A percentile compares a stretch with the other conserved stretches of the same genome.
These are phyloP conservation scores for Celoporthe dispersa DNA, from an alignment of 2,329 filamentous ascomycete genomes.

Conservation along the genomic window DNA sequence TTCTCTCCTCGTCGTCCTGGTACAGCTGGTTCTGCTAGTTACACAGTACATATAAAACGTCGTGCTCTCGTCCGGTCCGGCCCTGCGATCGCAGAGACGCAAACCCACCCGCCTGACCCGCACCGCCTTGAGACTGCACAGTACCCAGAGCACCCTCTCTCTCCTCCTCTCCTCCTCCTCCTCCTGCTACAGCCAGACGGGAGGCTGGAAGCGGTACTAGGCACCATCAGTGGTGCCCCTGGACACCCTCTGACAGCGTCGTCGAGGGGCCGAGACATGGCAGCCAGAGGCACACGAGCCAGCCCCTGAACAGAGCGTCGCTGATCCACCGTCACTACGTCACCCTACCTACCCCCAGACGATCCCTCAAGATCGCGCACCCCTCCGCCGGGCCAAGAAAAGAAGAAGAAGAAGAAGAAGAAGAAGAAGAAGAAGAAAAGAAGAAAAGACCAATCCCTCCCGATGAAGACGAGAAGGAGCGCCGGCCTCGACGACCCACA, in stretches of 20 bases:
- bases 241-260: neutral
- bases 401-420: no score
- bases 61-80: neutral
- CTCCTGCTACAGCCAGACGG: neutral
- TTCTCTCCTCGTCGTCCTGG: neutral
- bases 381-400: neutral
- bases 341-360: slow-evolving; percentile 11
- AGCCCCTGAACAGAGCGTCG: slow-evolving; percentile 16
- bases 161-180: neutral
- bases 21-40: slow-evolving; percentile 6
- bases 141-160: neutral
- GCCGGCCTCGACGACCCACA: slow-evolving; percentile 24
- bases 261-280: slow-evolving; percentile 10
- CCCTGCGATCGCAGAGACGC: neutral
- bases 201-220: neutral
- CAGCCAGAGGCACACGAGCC: slow-evolving; percentile 16
- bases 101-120: neutral
- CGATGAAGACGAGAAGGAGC: slow-evolving; percentile 24
- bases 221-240: neutral
- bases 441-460: slow-evolving; percentile 2
- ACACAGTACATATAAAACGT: neutral
- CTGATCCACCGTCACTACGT: neutral
- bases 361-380: neutral
- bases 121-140: neutral
- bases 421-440: no score